Evolutionary conservation across 148 eudicot species (phyloP), one percentile per base, ranked within the genome.

Genomic region (Linanthus parryae): DNA sequence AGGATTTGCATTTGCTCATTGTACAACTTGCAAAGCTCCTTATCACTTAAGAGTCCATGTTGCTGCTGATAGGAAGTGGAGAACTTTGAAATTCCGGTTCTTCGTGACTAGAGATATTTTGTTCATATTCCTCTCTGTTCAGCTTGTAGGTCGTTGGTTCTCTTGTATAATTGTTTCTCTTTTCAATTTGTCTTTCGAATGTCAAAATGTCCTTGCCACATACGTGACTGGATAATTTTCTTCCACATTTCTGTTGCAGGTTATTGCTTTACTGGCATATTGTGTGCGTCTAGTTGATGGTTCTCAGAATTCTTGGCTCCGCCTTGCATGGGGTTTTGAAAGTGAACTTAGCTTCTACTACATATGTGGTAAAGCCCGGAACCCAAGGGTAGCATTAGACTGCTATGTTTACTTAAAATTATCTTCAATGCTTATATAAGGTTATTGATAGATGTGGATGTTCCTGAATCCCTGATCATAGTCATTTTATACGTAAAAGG

Each of bases 1-100:
- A 77, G 98, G 98, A 28, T 83, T 86, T 73, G 98, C 98, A 37
- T 91, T 91, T 77, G 80, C 98, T 57, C 89, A 91, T 66, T 91
- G 98, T 81, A 91, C 94, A 31, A 91, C 98, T 20, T 91, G 98
- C 94, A 86, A 91, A 65, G 94, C 83, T 73, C 89, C 90, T 25
- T 91, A 91, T 73, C 80, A 86, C 59, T 62, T 91, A 56, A 78
- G 94, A 70, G 95, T 87, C 57, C 95, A 91, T 60, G 79, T 68
- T 41, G 62, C 71, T 71, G 95, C 94, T 56, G 95, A 86, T 66
- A 73, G 95, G 52, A 91, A 81, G 69, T 86, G 98, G 98, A 65
- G 95, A 17, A 86, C 85, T 36, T 52, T 91, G 73, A 91, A 91
- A 74, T 91, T 91, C 66, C 86, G 90, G 17, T 91, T 91, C 67